Evolutionary conservation across 2,329 filamentous ascomycete species (phyloP), one percentile per base, ranked within the genome.

Genomic region (Fonsecaea pedrosoi): DNA sequence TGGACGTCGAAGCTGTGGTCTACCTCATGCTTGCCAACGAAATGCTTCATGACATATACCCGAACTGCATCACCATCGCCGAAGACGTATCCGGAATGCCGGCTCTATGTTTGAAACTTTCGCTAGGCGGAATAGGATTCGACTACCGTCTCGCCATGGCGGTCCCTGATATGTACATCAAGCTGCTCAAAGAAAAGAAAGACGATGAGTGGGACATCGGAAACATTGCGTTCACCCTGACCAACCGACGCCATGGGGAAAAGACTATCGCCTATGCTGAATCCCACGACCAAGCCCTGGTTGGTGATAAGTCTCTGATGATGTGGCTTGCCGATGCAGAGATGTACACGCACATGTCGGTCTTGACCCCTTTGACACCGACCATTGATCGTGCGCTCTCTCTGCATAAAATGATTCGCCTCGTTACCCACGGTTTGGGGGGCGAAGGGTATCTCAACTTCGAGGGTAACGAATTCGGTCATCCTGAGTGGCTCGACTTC

Each of bases 11-110:
- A 74, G 94, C 92, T 35, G 88, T 98, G 25, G 92, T 92, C 15
- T 99, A 99, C 78, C 86, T 99, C 69, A 97, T 97, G 89, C 80
- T 99, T 59, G 95, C 95, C 54, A 99, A 99, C 77, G 92, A 98
- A 81, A 89, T 99, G 89, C 84, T 99, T 60, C 95, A 98, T 79
- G 81, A 86, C n/a, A 81, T 97, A 18, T 98, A 96, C 75, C 93
- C 95, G 0, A 86, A 92, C 13, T 87, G 84, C 71, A 97, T 98
- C 75, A 97, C 94, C 1, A 89, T 99, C 70, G 95, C 95, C 21
- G 95, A 99, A 78, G 95, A 99, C 76, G 95, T 99, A 9, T 98
- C 94, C 7, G 95, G 95, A 18, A 99, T 99, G 95, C 95, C 95
- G 15, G 94, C 93, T n/a, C 84, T 99, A 56, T 98, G 95, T 78